Conservation (phyloP, 495 filamentous ascomycete species). For the Podospora conica region DNA sequence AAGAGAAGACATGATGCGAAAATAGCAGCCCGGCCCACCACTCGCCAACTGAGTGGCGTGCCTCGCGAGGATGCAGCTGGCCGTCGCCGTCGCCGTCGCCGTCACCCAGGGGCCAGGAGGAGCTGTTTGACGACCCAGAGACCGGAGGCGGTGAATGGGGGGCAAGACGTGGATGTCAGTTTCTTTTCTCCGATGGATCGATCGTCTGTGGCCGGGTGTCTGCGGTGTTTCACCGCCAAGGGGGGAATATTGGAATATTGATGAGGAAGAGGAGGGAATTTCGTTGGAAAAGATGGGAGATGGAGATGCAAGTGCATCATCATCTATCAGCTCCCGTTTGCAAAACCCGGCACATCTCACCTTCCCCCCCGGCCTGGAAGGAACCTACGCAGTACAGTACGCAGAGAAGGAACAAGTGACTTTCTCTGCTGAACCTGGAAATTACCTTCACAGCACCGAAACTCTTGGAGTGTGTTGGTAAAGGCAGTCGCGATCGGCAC, state of each 20-base stretch:
- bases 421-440: background rate
- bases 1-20: slow-evolving; percentile 1
- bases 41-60: background rate
- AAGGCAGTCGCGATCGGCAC: background rate
- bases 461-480: background rate
- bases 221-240: background rate
- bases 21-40: slow-evolving; percentile 5
- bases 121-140: background rate
- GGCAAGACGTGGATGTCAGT: background rate
- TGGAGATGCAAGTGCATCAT: slow-evolving; percentile 4
- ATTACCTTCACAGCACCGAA: background rate
- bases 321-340: background rate
- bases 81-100: background rate
- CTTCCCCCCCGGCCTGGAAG: background rate
- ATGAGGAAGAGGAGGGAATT: background rate
- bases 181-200: background rate
- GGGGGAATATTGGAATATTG: background rate
- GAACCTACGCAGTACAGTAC: background rate
- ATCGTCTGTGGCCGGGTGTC: background rate
- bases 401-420: background rate
- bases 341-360: background rate
- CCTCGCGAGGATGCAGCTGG: slow-evolving; percentile 4
- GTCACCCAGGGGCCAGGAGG: background rate
- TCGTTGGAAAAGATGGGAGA: background rate
- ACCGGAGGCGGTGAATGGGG: background rate